A percentile compares a stretch with the other conserved stretches of the same genome.
These are phyloP conservation scores for Limonium bicolor DNA, from an alignment of 148 eudicot genomes.

Conservation along the genomic window DNA sequence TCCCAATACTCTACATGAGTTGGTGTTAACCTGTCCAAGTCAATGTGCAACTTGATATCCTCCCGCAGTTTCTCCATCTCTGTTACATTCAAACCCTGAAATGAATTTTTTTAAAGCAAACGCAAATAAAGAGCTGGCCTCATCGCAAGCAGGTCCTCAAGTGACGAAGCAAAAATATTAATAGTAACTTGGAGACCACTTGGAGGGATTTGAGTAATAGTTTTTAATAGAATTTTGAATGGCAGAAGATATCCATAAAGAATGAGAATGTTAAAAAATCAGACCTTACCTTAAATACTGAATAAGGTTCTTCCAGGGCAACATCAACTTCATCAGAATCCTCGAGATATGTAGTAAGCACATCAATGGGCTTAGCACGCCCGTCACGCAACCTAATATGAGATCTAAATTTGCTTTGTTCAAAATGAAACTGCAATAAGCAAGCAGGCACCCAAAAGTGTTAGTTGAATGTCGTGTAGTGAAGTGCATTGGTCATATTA, in stretches of 20 bases:
- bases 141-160: too few relatives aligned
- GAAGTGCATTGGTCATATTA: too few relatives aligned
- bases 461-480: background rate
- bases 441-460: background rate
- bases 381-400: constrained; percentile 76
- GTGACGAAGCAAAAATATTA: too few relatives aligned
- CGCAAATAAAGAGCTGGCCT: too few relatives aligned
- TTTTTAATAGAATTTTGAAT: too few relatives aligned
- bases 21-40: constrained; percentile 69
- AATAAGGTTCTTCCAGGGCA: constrained; percentile 72
- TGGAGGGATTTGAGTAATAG: too few relatives aligned
- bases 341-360: constrained; percentile 77
- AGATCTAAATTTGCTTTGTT: constrained; percentile 90
- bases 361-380: constrained; percentile 76
- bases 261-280: background rate
- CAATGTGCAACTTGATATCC: constrained; percentile 87
- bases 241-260: background rate
- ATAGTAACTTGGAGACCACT: too few relatives aligned
- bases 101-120: too few relatives aligned
- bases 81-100: constrained; percentile 82
- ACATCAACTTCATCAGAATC: constrained; percentile 72
- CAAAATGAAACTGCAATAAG: constrained; percentile 85
- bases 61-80: constrained; percentile 91
- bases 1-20: constrained; percentile 81
- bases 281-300: constrained; percentile 77